Percentiles rank a stretch among this genome's conserved stretches.
These are phyloP conservation scores for Leishmania gerbilli DNA, from an alignment of 208 protist species.

Conservation along the genomic window DNA sequence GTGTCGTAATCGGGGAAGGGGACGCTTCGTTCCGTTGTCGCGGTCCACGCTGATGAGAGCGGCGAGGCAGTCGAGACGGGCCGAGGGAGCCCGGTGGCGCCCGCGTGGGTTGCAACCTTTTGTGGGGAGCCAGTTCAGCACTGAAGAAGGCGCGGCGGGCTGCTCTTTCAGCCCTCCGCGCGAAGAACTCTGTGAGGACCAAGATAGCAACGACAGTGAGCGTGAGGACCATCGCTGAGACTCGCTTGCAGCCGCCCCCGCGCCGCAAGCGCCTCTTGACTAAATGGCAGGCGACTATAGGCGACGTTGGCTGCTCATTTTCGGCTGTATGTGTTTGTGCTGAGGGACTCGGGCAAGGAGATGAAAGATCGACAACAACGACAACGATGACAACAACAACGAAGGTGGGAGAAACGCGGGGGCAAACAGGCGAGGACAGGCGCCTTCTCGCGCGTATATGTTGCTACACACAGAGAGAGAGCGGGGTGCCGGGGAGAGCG, in stretches of 20 bases:
- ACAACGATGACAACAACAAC: too few relatives aligned
- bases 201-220: neutral
- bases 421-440: too few relatives aligned
- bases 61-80: conserved; percentile 21
- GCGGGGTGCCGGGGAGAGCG: too few relatives aligned
- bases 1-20: neutral
- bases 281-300: neutral
- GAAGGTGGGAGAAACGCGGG: neutral
- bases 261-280: neutral
- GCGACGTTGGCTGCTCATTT: neutral
- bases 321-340: neutral
- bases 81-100: conserved; percentile 2
- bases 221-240: neutral
- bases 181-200: neutral
- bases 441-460: too few relatives aligned
- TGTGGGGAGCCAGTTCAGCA: neutral
- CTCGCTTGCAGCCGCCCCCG: neutral
- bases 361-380: too few relatives aligned
- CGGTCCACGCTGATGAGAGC: conserved; percentile 19
- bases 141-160: neutral
- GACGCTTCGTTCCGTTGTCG: conserved; percentile 9
- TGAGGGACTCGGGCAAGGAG: neutral
- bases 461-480: too few relatives aligned
- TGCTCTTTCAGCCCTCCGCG: neutral
- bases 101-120: neutral